These are phyloP conservation scores for Aegle marmelos DNA, from an alignment of 345 rosid genomes.

Conservation along the genomic window DNA sequence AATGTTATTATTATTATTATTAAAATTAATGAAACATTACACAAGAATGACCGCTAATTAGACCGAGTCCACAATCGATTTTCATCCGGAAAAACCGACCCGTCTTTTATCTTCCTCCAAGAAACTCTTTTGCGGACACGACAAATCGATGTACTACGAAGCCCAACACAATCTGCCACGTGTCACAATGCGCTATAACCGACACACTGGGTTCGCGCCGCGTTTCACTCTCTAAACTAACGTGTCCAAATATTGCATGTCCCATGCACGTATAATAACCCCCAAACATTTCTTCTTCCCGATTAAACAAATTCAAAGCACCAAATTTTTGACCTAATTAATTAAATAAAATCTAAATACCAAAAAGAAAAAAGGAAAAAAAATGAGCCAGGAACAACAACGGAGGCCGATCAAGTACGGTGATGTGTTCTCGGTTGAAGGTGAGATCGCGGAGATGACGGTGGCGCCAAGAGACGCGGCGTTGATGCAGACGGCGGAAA, in stretches of 20 bases:
- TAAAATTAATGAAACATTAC: neutral
- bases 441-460: conserved; percentile 28
- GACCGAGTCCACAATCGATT: neutral
- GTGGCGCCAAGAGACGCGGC: conserved; percentile 31
- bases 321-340: neutral
- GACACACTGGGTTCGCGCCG: neutral
- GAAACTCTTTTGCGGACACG: neutral
- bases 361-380: neutral
- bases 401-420: conserved; percentile 25
- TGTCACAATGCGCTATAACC: neutral
- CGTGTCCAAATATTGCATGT: conserved; percentile 16
- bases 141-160: neutral
- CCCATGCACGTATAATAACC: conserved; percentile 17
- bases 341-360: too few species aligned
- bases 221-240: neutral
- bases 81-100: neutral
- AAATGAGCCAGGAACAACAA: conserved; percentile 44
- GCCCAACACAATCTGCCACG: neutral
- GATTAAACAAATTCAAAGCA: neutral
- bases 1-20: too few species aligned
- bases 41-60: neutral
- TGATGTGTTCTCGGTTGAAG: conserved; percentile 32
- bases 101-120: neutral
- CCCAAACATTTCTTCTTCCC: neutral
- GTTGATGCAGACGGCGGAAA: conserved; percentile 36